Evolutionary conservation across 352 stramenopile genomes (phyloP), one percentile per base, ranked within the genome.

Genomic region (Phytopythium aichiense): DNA sequence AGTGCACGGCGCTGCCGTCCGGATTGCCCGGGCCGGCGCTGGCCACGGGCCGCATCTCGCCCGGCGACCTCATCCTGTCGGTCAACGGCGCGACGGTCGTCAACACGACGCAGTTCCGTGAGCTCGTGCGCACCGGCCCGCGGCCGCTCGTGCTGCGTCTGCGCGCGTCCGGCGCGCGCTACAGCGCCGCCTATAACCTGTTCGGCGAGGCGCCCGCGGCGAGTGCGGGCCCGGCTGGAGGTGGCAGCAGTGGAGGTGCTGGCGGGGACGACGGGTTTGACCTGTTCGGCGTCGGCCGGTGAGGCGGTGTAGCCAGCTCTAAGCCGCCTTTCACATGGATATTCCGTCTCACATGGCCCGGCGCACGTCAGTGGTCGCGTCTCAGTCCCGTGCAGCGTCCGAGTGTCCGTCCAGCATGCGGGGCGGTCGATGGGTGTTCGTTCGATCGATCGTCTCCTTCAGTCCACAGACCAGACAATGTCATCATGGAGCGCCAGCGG

Each of bases 121-220:
- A 81, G 22, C 74, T 93, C 43, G 85, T 95, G 42, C 76, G 67
- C 33, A 69, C 67, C 22, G 75, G 70, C 12, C 68, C 79, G 18
- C 79, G 87, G 2, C 87, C 87, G 4, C 60, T 92, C 23, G 82
- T 92, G 23, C 61, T 95, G 53, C 87, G 84, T 18, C 90, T 95
- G 33, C 72, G 78, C 16, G 66, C 75, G 28, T 72, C 75, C 49
- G 78, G 72, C 22, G 74, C 68, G 12, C 69, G 76, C 23, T 74
- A 66, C 8, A 74, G 72, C 49, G 65, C 74, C 40, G 77, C 79
- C 2, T 92, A 72, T 55, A 77, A 84, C 65, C 67, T 94, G 22
- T 94, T 94, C 73, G 85, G 85, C 23, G 83, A 94, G 53, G 60
- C 51, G 9, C 59, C 74, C 25, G 40, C 61, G 15, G 18, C 53